A percentile compares a stretch with the other conserved stretches of the same genome.
These are phyloP conservation scores for Fusarium ambrosium DNA, from an alignment of 2,329 filamentous ascomycete species.

Conservation along the genomic window DNA sequence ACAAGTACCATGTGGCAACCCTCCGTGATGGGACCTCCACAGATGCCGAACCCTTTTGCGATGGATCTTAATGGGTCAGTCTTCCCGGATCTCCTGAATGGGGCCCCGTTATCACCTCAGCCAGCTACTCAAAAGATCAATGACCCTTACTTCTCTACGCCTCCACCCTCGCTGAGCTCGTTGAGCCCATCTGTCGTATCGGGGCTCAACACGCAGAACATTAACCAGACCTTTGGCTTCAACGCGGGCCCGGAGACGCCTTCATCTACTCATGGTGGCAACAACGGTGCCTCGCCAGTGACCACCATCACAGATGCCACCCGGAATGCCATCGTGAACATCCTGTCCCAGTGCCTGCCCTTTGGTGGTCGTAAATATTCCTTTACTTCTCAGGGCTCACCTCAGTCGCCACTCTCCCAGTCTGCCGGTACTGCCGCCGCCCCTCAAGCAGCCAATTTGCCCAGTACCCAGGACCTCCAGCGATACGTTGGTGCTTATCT, in stretches of 20 bases:
- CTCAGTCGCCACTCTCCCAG: conserved; percentile 66
- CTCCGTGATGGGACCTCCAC: conserved; percentile 76
- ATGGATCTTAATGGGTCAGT: conserved; percentile 81
- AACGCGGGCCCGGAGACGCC: conserved; percentile 78
- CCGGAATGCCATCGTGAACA: conserved; percentile 71
- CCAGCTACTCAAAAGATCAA: conserved; percentile 77
- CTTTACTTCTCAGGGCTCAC: conserved; percentile 67
- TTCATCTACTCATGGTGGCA: conserved; percentile 77
- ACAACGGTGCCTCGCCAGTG: conserved; percentile 69
- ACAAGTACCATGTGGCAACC: conserved; percentile 77
- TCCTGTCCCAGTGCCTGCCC: conserved; percentile 68
- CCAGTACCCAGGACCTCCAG: conserved; percentile 87
- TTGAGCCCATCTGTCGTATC: conserved; percentile 80
- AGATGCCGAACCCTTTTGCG: conserved; percentile 77
- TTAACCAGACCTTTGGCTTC: conserved; percentile 76
- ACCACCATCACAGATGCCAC: conserved; percentile 76
- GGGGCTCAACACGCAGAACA: conserved; percentile 70
- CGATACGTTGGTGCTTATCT: conserved; percentile 93
- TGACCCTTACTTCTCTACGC: conserved; percentile 84
- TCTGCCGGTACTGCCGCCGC: conserved; percentile 63
- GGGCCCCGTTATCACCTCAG: conserved; percentile 82
- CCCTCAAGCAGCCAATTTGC: conserved; percentile 72
- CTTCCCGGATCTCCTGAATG: conserved; percentile 82
- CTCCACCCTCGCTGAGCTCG: conserved; percentile 79
- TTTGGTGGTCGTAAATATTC: conserved; percentile 75